These are phyloP conservation scores for Phaffomyces opuntiae DNA, from an alignment of 805 yeast species.

Conservation along the genomic window DNA sequence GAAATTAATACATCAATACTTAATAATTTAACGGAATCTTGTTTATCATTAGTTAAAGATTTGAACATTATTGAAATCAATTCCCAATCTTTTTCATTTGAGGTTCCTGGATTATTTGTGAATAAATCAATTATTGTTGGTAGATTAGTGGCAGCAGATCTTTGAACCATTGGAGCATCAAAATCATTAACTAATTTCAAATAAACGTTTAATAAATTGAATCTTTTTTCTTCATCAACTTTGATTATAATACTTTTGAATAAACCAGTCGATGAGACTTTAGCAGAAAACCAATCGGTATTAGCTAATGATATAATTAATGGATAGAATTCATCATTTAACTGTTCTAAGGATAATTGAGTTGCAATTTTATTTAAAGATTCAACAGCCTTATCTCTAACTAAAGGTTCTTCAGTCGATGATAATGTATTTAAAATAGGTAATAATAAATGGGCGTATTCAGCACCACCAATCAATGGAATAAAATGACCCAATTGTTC, in stretches of 20 bases:
- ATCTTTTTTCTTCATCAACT: constrained; percentile 48
- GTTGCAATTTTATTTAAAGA: constrained; percentile 68
- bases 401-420: constrained; percentile 92
- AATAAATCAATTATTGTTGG: constrained; percentile 66
- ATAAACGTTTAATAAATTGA: constrained; percentile 59
- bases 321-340: constrained; percentile 62
- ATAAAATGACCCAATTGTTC: constrained; percentile 83
- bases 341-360: constrained; percentile 55
- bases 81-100: constrained; percentile 64
- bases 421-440: constrained; percentile 72
- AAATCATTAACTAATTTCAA: constrained; percentile 64
- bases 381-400: constrained; percentile 88
- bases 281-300: constrained; percentile 91
- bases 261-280: constrained; percentile 87
- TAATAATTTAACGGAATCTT: constrained; percentile 90
- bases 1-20: constrained; percentile 84
- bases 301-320: constrained; percentile 70
- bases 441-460: constrained; percentile 50
- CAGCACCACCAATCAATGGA: constrained; percentile 81
- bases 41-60: constrained; percentile 71
- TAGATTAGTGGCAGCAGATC: constrained; percentile 83
- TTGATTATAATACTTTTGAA: constrained; percentile 62
- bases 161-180: constrained; percentile 96
- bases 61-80: constrained; percentile 77
- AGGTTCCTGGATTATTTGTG: constrained; percentile 36